Percentiles rank a stretch among this genome's conserved stretches.
phyloP scores from a whole-genome alignment of 164 flowering plant species.

The Echeveria elegans region DNA sequence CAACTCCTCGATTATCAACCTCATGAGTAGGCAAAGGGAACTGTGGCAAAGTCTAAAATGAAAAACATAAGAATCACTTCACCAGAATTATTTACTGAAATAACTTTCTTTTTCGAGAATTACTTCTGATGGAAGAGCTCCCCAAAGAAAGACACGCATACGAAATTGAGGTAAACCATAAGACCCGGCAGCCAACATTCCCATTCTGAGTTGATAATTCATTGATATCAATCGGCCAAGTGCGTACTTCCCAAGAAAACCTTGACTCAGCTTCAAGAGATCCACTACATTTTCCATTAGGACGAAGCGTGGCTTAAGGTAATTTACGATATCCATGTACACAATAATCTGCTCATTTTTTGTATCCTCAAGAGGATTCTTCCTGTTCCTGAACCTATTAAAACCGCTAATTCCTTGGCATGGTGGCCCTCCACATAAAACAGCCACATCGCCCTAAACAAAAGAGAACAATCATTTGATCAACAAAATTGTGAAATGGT shows the following conservation, averaged over 20 bases:
- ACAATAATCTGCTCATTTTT: constrained; percentile 66
- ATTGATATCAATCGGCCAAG: constrained; percentile 49
- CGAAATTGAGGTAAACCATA: constrained; percentile 87
- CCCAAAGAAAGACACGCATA: constrained; percentile 81
- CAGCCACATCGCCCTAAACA: constrained; percentile 67
- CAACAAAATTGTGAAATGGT: too few relatives aligned
- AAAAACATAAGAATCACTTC: not conserved
- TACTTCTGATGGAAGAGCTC: constrained; percentile 56
- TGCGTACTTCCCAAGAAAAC: constrained; percentile 65
- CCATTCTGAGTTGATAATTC: constrained; percentile 70
- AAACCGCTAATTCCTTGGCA: constrained; percentile 93
- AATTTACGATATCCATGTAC: constrained; percentile 67
- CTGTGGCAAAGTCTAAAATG: constrained; percentile 57
- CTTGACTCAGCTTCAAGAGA: constrained; percentile 48
- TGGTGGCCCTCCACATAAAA: constrained; percentile 94
- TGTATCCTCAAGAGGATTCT: constrained; percentile 45
- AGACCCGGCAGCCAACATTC: constrained; percentile 75
- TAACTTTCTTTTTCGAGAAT: not conserved
- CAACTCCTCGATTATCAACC: constrained; percentile 41
- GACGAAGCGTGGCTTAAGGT: constrained; percentile 56
- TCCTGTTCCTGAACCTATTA: constrained; percentile 56
- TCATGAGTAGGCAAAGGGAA: constrained; percentile 81
- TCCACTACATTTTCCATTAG: constrained; percentile 94
- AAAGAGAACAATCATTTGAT: not conserved
- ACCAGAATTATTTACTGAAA: too few relatives aligned